Conservation (phyloP, 2,329 filamentous ascomycete species). For the Penicillium glabrum region DNA sequence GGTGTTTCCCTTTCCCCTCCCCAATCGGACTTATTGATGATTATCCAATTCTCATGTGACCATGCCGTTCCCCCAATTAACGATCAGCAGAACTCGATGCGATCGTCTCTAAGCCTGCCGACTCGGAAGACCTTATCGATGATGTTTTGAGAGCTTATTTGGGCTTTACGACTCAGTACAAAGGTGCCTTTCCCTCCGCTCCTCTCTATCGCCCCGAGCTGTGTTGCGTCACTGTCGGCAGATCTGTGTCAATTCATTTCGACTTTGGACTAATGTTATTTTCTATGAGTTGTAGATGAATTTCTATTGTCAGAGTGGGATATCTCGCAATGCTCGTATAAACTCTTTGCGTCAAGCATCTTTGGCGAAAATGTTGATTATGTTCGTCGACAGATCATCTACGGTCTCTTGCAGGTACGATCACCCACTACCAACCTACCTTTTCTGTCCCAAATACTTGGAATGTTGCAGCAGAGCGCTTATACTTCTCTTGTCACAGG, state of each 20-base stretch:
- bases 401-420: constrained; percentile 73
- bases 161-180: constrained; percentile 71
- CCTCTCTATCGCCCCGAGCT: background rate
- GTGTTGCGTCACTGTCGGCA: background rate
- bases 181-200: constrained; percentile 46
- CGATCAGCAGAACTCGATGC: constrained; percentile 61
- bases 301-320: constrained; percentile 61
- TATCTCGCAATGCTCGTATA: constrained; percentile 75
- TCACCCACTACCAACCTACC: background rate
- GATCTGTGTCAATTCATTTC: background rate
- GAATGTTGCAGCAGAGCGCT: background rate
- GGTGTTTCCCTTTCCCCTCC: background rate
- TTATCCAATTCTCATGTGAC: constrained; percentile 3
- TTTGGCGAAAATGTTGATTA: constrained; percentile 78
- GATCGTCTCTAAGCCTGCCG: constrained; percentile 60
- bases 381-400: constrained; percentile 87
- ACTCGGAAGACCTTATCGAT: constrained; percentile 70
- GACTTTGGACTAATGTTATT: background rate
- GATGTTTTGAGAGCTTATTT: constrained; percentile 83
- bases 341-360: constrained; percentile 71
- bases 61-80: constrained; percentile 10
- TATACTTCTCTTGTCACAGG: constrained; percentile 44
- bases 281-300: background rate
- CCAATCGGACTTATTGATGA: background rate
- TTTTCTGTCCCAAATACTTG: background rate